A percentile compares a stretch with the other conserved stretches of the same genome.
Conservation (phyloP, 192 early-diverging fungal genomes). For the Backusella macrospora region DNA sequence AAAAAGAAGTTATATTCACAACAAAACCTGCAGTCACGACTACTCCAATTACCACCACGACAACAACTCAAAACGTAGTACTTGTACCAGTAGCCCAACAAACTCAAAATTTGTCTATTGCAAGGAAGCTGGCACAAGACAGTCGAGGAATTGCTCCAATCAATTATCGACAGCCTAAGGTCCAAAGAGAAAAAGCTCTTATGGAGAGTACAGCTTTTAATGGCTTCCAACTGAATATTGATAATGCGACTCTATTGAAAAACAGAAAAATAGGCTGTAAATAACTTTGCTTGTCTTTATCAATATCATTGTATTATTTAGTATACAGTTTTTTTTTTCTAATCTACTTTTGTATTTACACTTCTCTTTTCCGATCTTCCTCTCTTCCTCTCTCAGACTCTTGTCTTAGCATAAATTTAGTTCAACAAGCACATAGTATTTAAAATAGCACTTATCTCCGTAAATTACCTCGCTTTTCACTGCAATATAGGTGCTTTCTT, state of each 20-base stretch:
- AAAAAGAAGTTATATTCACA: not conserved
- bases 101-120: not conserved
- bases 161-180: not conserved
- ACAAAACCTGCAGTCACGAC: not conserved
- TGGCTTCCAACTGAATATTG: constrained; percentile 9
- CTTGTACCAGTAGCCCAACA: constrained; percentile 1
- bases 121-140: constrained; percentile 5
- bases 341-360: no score
- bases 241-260: constrained; percentile 18
- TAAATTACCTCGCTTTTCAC: no score
- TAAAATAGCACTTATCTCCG: no score
- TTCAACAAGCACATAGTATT: no score
- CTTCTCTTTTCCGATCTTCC: no score
- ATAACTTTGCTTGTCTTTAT: not conserved
- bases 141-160: not conserved
- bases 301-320: no score
- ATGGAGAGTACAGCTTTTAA: not conserved
- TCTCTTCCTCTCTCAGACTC: no score
- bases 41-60: not conserved
- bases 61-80: not conserved
- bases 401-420: no score
- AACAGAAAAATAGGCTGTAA: constrained; percentile 11
- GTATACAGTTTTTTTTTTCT: no score
- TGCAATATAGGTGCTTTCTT: no score
- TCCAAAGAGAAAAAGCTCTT: not conserved